Evolutionary conservation across 306 rosid species (phyloP), one percentile per base, ranked within the genome.

Genomic region (Sesbania bispinosa): DNA sequence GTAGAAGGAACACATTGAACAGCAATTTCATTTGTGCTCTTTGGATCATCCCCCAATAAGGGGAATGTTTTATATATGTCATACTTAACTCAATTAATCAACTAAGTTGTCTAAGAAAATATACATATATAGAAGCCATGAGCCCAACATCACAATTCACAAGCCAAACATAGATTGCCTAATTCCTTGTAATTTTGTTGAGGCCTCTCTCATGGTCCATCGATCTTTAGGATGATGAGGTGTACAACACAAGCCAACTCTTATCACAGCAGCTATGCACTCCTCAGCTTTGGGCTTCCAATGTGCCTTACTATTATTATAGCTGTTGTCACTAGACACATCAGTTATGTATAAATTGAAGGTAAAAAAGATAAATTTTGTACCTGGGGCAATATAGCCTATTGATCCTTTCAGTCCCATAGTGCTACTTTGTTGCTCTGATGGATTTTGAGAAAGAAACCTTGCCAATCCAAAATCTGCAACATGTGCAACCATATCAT

Each of bases 381-480:
- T 70, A 80, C 87, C 87, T 68, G 82, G 82, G n/a, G 87, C 85
- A 50, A 83, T 83, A 43, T 83, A 83, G 57, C 87, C 85, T 2
- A 77, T 68, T 38, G 84, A 76, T n/a, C 84, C 84, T 39, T 76
- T 72, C 5, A 83, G 43, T 62, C 62, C 80, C 5, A 84, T 8
- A 20, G 76, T 77, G 73, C 75, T 69, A 20, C 54, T 77, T 6
- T 74, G 59, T n/a, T 36, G 69, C 7, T 77, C 63, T 18, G 57
- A 18, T 39, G 78, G 8, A 69, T 57, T 64, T 54, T 58, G 81
- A 50, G 71, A 50, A 19, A 80, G 65, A 64, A 84, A 20, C 74
- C 79, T 80, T 3, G 85, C 85, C 45, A 80, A 77, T 58, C 88
- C 85, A 73, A 84, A 84, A 66, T 84, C 88, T 19, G 69, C 85